Conservation (phyloP, 306 rosid genomes). For the Trichosanthes cucumerina region DNA sequence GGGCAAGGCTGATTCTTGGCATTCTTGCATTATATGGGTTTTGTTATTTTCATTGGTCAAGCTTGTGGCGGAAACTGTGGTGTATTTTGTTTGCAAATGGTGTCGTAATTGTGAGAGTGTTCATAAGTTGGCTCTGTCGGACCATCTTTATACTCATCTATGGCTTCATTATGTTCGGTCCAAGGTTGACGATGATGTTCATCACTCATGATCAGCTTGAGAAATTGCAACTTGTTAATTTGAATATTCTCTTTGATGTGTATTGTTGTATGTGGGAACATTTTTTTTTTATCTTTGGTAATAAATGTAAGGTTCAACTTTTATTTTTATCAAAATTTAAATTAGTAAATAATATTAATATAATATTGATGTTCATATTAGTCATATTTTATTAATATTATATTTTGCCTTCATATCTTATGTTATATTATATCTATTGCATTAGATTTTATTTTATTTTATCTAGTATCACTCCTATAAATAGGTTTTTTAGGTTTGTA, state of each 20-base stretch:
- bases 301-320: neutral
- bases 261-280: neutral
- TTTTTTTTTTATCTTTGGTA: neutral
- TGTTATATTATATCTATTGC: no score
- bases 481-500: no score
- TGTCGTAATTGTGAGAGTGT: conserved; percentile 53
- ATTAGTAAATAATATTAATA: no score
- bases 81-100: conserved; percentile 75
- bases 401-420: no score
- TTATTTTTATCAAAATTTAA: no score
- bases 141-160: conserved; percentile 28
- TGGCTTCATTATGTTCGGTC: conserved; percentile 40
- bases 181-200: neutral
- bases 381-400: no score
- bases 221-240: neutral
- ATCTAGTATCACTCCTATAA: no score
- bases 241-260: neutral
- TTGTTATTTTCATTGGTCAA: conserved; percentile 27
- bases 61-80: conserved; percentile 54
- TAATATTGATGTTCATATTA: no score
- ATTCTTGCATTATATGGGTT: conserved; percentile 27
- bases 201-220: neutral
- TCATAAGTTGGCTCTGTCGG: conserved; percentile 50
- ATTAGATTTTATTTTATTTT: no score
- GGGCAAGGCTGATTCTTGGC: conserved; percentile 20